Conservation (phyloP, 2,329 filamentous ascomycete genomes). For the Fonsecaea erecta region DNA sequence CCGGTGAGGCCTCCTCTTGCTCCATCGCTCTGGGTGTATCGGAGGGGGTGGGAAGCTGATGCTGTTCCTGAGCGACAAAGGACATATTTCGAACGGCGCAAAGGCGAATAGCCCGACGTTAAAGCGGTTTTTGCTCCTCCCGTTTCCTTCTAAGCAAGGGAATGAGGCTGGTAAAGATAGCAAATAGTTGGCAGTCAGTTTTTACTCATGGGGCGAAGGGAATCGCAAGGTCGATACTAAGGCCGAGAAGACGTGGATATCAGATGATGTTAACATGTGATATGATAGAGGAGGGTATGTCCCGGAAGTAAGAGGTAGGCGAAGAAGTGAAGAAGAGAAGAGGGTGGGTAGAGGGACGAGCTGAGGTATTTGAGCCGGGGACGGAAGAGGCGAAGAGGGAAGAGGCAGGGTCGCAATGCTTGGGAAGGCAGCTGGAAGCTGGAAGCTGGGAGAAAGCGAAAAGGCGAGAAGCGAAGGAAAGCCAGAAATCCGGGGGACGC, state of each 20-base stretch:
- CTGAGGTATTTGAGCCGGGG: constrained; percentile 32
- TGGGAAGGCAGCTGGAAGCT: constrained; percentile 2
- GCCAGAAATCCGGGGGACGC: constrained; percentile 21
- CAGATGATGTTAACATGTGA: not conserved
- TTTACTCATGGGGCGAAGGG: not conserved
- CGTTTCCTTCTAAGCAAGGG: not conserved
- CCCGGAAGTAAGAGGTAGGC: constrained; percentile 19
- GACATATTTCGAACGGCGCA: constrained; percentile 23
- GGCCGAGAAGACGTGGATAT: constrained; percentile 19
- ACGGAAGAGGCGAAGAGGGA: constrained; percentile 21
- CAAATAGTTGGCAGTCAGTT: not conserved
- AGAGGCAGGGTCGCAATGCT: constrained; percentile 28
- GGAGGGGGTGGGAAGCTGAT: constrained; percentile 35
- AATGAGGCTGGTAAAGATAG: constrained; percentile 3
- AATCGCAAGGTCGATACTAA: not conserved
- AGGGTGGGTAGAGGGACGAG: constrained; percentile 24
- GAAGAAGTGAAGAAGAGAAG: constrained; percentile 25
- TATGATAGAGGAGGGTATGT: not conserved
- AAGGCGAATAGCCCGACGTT: constrained; percentile 17
- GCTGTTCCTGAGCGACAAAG: constrained; percentile 26
- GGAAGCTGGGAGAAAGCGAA: constrained; percentile 10
- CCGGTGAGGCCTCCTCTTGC: constrained; percentile 34
- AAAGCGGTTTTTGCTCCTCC: constrained; percentile 2
- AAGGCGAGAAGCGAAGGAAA: constrained; percentile 3
- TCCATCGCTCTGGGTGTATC: constrained; percentile 34